Base-by-base conservation (phyloP, 73 alveolate species). In the Symbiodinium pilosum region DNA sequence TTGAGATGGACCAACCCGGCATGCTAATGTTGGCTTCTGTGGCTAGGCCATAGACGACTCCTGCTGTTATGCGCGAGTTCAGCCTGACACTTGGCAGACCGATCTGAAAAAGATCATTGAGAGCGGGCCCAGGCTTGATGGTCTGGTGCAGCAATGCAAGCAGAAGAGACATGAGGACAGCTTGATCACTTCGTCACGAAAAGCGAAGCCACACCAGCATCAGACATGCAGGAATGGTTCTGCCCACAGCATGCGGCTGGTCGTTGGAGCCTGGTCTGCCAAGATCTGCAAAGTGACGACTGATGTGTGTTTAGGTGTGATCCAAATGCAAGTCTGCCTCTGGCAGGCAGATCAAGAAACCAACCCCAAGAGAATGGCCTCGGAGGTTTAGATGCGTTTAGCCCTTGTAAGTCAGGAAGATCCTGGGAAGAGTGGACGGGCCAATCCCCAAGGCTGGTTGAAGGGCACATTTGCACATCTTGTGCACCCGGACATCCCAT, bases 351-450 rank as follows among this genome's bases (percentile, higher is more conserved):
- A n/a, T n/a, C n/a, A n/a, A n/a, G n/a, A n/a, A n/a, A n/a, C n/a
- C n/a, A n/a, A n/a, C n/a, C n/a, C n/a, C n/a, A n/a, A n/a, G n/a
- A n/a, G n/a, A n/a, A n/a, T n/a, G n/a, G 73, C 5, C 30, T 16
- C 34, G 2, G 73, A n/a, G 73, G 73, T 30, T 54, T 16, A 2
- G 73, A 0, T 16, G 24, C 0, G 0, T 5, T 18, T 16, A 5
- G 7, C 0, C 1, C 84, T 6, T 6, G 11, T 59, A 43, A 32
- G 26, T 59, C 43, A 89, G 95, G 95, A 86, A 47, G 39, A 39
- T 41, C 71, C 51, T 89, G 71, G 95, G 95, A 16, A 52, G 95
- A 28, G 95, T 89, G 95, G 95, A 89, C 32, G 95, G 95, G 32
- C 28, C 20, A 38, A 69, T 89, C 52, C 95, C 95, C 44, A 89